A percentile compares a stretch with the other conserved stretches of the same genome.
Evolutionary conservation across 352 stramenopile species (phyloP).

Genomic region (Globisporangium nagaii): DNA sequence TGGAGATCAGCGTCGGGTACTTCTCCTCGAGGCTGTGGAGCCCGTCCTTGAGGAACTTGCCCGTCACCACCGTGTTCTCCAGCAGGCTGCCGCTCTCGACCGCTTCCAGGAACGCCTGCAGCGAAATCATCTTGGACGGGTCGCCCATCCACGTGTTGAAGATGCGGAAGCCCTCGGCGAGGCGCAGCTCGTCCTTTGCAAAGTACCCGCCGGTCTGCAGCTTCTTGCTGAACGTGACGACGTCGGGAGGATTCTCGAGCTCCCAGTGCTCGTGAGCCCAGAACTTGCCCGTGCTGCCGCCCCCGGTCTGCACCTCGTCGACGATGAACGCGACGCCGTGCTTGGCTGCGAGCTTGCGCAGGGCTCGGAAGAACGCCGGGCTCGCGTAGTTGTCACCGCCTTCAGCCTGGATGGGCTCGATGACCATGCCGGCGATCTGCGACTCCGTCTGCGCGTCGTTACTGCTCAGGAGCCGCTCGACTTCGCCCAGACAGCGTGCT

Average conservation of each 20-base stretch:
- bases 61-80: constrained; percentile 70
- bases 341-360: constrained; percentile 49
- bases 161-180: constrained; percentile 70
- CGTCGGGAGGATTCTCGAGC: constrained; percentile 64
- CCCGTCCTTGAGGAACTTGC: constrained; percentile 54
- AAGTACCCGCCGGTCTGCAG: constrained; percentile 82
- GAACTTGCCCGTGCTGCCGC: constrained; percentile 79
- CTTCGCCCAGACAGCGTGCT: constrained; percentile 56
- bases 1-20: constrained; percentile 59
- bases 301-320: constrained; percentile 81
- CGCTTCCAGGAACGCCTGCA: constrained; percentile 69
- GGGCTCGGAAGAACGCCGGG: constrained; percentile 52
- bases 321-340: constrained; percentile 78
- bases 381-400: constrained; percentile 79
- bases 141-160: constrained; percentile 90
- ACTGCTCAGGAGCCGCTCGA: constrained; percentile 43
- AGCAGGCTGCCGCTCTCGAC: constrained; percentile 54
- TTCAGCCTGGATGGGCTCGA: constrained; percentile 81
- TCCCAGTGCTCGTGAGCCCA: constrained; percentile 83
- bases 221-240: constrained; percentile 87
- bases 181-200: constrained; percentile 66
- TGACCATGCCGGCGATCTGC: constrained; percentile 68
- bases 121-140: constrained; percentile 77
- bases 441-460: constrained; percentile 27
- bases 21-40: constrained; percentile 34